These are phyloP conservation scores for Monosporascus sp. DNA, from an alignment of 2,329 filamentous ascomycete genomes.

Conservation along the genomic window DNA sequence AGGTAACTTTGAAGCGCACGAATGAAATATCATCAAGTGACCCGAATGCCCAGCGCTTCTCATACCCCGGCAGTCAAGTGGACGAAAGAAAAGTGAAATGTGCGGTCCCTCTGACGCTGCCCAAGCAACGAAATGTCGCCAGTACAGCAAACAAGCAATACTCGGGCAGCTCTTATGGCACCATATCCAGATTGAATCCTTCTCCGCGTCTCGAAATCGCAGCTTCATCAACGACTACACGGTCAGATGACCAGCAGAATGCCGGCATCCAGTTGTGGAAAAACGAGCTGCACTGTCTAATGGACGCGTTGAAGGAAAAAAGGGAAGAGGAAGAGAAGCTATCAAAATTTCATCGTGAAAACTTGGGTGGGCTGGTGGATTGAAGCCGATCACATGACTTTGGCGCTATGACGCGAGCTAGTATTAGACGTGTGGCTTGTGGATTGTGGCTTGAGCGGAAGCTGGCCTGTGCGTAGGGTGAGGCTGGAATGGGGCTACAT, in stretches of 20 bases:
- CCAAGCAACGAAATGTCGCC: slow-evolving; percentile 54
- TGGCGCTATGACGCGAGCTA: too few species aligned
- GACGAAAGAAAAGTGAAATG: slow-evolving; percentile 37
- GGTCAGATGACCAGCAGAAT: slow-evolving; percentile 61
- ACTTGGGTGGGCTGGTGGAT: slow-evolving; percentile 12
- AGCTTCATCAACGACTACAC: slow-evolving; percentile 53
- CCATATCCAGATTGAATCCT: slow-evolving; percentile 38
- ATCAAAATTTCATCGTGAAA: slow-evolving; percentile 8
- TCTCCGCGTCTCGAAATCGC: slow-evolving; percentile 48
- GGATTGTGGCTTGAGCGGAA: too few species aligned
- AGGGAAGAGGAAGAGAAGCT: slow-evolving; percentile 30
- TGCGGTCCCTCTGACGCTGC: slow-evolving; percentile 81
- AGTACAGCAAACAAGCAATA: slow-evolving; percentile 38
- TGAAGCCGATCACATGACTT: slow-evolving; percentile 16
- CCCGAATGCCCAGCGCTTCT: neutral
- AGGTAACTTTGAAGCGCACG: neutral
- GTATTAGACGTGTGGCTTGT: too few species aligned
- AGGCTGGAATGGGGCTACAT: neutral
- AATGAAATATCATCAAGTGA: neutral
- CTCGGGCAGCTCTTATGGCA: slow-evolving; percentile 72
- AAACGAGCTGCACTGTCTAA: slow-evolving; percentile 80
- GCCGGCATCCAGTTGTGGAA: slow-evolving; percentile 50
- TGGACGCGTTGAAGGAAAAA: slow-evolving; percentile 60
- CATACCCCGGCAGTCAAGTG: too few species aligned
- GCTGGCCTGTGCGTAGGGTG: neutral